A percentile compares a stretch with the other conserved stretches of the same genome.
Conservation (phyloP, 2,329 filamentous ascomycete species). For the Pseudocercospora macadamiae region DNA sequence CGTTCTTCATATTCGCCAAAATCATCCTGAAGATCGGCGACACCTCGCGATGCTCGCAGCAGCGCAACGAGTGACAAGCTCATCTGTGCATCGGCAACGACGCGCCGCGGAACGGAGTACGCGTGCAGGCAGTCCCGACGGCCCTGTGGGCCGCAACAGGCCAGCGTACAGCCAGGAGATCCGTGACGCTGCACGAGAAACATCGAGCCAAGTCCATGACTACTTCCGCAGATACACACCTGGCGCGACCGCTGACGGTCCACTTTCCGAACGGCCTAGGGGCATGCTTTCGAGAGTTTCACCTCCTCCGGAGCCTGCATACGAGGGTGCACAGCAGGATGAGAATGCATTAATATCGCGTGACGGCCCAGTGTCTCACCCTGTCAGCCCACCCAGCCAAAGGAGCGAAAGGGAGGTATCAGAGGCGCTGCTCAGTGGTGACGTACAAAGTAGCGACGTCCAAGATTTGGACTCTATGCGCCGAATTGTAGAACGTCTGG, state of each 20-base stretch:
- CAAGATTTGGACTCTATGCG: slow-evolving; percentile 66
- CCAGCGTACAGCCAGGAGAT: slow-evolving; percentile 20
- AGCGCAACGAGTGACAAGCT: neutral
- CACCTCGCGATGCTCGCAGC: slow-evolving; percentile 16
- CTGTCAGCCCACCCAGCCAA: slow-evolving; percentile 31
- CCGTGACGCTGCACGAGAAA: slow-evolving; percentile 21
- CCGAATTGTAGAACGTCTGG: slow-evolving; percentile 70
- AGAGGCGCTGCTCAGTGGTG: slow-evolving; percentile 29
- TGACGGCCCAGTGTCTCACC: slow-evolving; percentile 31
- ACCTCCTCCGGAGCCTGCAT: slow-evolving; percentile 34
- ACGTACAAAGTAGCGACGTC: slow-evolving; percentile 20
- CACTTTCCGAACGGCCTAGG: slow-evolving; percentile 4
- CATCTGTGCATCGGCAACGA: neutral
- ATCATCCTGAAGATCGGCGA: slow-evolving; percentile 8
- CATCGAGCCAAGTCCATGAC: slow-evolving; percentile 26
- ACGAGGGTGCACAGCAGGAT: slow-evolving; percentile 25
- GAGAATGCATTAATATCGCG: slow-evolving; percentile 27
- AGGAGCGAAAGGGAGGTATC: slow-evolving; percentile 28
- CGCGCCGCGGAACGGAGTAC: neutral
- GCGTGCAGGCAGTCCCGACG: slow-evolving; percentile 4
- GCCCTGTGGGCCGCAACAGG: neutral
- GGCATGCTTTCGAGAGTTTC: slow-evolving; percentile 9
- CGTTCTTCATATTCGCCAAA: slow-evolving; percentile 25
- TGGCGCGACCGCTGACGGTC: slow-evolving; percentile 12
- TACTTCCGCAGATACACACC: slow-evolving; percentile 30